phyloP scores from a whole-genome alignment of 176 grass and related monocot genomes.

The Poa pratensis region DNA sequence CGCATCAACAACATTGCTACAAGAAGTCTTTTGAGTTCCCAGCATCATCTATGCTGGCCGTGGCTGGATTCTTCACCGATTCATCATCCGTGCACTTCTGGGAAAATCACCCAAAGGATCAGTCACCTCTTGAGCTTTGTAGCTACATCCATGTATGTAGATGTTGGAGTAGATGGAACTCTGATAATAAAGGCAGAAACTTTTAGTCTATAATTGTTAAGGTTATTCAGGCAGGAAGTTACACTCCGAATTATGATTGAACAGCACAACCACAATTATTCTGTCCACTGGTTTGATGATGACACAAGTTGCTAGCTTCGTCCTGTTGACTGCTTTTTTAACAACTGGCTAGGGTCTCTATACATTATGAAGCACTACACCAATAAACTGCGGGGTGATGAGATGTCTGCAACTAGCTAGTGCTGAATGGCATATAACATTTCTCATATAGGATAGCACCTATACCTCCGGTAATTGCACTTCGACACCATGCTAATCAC shows the following conservation, averaged over 20 bases:
- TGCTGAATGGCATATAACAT: too few species aligned
- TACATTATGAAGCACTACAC: too few species aligned
- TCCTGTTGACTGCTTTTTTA: background rate
- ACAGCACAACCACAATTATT: background rate
- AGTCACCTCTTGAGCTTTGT: slow-evolving; percentile 71
- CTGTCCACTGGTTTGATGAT: background rate
- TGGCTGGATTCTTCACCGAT: background rate
- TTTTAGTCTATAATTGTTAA: background rate
- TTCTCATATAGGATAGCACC: too few species aligned
- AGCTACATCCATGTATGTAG: slow-evolving; percentile 76
- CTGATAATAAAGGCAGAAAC: slow-evolving; percentile 10
- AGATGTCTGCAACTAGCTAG: too few species aligned
- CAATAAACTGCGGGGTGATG: too few species aligned
- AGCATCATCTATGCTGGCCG: background rate
- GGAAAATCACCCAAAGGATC: slow-evolving; percentile 72
- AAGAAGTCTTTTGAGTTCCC: background rate
- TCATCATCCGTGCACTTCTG: slow-evolving; percentile 5
- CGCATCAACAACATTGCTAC: background rate
- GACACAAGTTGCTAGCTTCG: background rate
- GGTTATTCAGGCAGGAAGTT: background rate
- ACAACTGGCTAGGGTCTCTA: too few species aligned
- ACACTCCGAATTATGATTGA: background rate
- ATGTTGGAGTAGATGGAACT: slow-evolving; percentile 56
- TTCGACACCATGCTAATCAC: too few species aligned
- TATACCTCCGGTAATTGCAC: too few species aligned